phyloP scores from a whole-genome alignment of 148 eudicot species.

The Bassia scoparia region DNA sequence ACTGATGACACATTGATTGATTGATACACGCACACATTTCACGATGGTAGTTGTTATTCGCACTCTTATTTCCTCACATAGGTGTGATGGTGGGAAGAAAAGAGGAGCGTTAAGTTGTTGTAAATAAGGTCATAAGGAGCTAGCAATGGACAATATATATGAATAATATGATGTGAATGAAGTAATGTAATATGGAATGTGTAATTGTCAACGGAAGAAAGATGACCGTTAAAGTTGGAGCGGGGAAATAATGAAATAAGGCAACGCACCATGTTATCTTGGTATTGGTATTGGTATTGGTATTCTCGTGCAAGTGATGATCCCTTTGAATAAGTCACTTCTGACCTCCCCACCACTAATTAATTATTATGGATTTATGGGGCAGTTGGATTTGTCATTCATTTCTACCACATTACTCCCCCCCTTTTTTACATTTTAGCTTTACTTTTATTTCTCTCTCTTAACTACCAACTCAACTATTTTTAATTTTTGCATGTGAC shows the following conservation, averaged over 20 bases:
- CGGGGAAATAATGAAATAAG: background rate
- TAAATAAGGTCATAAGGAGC: too few species aligned
- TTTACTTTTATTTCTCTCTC: background rate
- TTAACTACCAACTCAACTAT: too few species aligned
- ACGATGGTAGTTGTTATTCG: too few species aligned
- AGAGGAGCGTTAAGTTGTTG: background rate
- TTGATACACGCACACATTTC: too few species aligned
- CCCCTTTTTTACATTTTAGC: background rate
- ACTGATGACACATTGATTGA: too few species aligned
- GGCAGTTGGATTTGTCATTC: slow-evolving; percentile 18
- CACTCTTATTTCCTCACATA: too few species aligned
- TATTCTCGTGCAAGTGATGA: slow-evolving; percentile 21
- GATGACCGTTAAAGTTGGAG: slow-evolving; percentile 21
- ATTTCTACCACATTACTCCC: background rate
- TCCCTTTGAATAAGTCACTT: slow-evolving; percentile 21
- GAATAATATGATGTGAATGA: too few species aligned
- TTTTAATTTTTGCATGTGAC: slow-evolving; percentile 23
- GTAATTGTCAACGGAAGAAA: background rate
- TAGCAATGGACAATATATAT: too few species aligned
- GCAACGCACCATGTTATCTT: background rate
- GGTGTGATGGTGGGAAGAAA: background rate
- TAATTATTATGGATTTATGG: too few species aligned
- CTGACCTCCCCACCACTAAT: slow-evolving; percentile 13
- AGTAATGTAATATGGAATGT: too few species aligned
- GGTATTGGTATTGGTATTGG: too few species aligned